These are phyloP conservation scores for Candida awuae DNA, from an alignment of 805 yeast genomes.

Conservation along the genomic window DNA sequence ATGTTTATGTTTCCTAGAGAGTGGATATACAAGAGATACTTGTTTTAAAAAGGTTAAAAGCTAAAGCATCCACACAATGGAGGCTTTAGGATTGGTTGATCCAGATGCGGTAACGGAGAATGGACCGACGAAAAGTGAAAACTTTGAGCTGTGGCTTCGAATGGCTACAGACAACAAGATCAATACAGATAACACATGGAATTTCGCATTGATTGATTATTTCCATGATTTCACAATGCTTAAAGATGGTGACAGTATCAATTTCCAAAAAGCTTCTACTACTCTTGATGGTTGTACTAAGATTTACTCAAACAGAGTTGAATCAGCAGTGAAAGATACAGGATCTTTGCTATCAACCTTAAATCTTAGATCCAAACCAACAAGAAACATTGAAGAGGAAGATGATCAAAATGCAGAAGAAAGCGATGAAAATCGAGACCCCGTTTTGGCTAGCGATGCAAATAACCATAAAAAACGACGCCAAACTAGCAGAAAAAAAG, in stretches of 20 bases:
- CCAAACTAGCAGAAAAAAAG: constrained; percentile 12
- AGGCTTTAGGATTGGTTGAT: too few relatives aligned
- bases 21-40: too few relatives aligned
- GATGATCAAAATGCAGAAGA: constrained; percentile 16
- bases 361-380: constrained; percentile 23
- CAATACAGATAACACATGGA: constrained; percentile 82
- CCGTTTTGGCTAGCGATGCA: constrained; percentile 12
- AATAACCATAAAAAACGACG: not conserved
- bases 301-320: constrained; percentile 84
- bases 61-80: too few relatives aligned
- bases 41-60: too few relatives aligned
- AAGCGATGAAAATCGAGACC: constrained; percentile 11
- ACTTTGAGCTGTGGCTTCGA: constrained; percentile 75
- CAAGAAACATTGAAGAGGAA: constrained; percentile 13
- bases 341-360: constrained; percentile 58
- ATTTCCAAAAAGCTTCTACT: constrained; percentile 85
- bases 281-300: constrained; percentile 93
- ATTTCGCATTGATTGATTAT: constrained; percentile 83
- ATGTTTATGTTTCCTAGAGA: too few relatives aligned
- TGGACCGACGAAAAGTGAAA: constrained; percentile 28
- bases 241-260: constrained; percentile 69
- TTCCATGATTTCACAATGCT: constrained; percentile 75
- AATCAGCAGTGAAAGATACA: constrained; percentile 85
- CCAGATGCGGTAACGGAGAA: not conserved
- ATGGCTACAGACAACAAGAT: constrained; percentile 80